Conservation (phyloP, 306 rosid species). For the Geum urbanum region DNA sequence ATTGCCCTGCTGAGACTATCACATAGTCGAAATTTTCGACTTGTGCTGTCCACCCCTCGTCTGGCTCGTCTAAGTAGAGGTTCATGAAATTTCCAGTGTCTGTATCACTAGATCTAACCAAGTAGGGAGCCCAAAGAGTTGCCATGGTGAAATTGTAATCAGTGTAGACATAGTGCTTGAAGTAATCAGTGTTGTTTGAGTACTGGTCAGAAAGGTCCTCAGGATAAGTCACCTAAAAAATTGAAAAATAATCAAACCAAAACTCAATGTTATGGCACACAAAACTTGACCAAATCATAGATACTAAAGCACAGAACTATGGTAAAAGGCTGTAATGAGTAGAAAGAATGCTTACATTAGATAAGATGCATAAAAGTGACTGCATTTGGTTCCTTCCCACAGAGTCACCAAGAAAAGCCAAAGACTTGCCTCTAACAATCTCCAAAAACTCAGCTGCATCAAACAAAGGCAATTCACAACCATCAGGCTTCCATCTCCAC, state of each 20-base stretch:
- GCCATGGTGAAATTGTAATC: conserved; percentile 71
- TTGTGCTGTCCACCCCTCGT: conserved; percentile 49
- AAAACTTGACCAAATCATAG: neutral
- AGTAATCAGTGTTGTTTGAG: conserved; percentile 33
- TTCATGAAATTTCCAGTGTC: conserved; percentile 49
- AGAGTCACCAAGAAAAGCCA: conserved; percentile 87
- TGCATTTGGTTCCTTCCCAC: conserved; percentile 81
- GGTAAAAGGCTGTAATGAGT: neutral
- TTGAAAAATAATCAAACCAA: neutral
- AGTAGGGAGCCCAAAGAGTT: conserved; percentile 71
- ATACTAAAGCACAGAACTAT: neutral
- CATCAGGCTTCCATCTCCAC: conserved; percentile 93
- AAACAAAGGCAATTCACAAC: conserved; percentile 66
- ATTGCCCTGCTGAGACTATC: conserved; percentile 78
- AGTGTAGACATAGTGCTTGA: conserved; percentile 46
- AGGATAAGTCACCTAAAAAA: conserved; percentile 59
- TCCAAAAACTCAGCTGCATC: conserved; percentile 65
- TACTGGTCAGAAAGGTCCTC: conserved; percentile 45
- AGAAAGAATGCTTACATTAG: conserved; percentile 27
- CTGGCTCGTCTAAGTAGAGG: conserved; percentile 62
- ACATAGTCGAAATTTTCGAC: conserved; percentile 60
- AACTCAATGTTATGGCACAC: neutral
- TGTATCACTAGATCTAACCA: conserved; percentile 49
- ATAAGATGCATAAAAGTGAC: conserved; percentile 74
- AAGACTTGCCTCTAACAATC: conserved; percentile 60